phyloP scores from a whole-genome alignment of 2,329 filamentous ascomycete genomes.

The Phialocephala sp. region DNA sequence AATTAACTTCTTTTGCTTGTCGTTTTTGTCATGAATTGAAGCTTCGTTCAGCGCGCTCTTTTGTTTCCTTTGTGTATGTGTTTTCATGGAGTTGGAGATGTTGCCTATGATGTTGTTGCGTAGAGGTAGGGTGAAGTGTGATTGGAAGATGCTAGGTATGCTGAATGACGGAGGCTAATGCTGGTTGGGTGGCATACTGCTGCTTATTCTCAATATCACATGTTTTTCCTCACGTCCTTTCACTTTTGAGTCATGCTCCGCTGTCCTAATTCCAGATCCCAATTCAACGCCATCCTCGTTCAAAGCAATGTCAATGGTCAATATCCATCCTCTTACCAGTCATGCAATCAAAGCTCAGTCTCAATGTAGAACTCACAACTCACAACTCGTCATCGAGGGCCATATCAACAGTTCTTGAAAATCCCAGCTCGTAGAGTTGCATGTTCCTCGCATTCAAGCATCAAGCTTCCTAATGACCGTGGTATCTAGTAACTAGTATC shows the following conservation, averaged over 20 bases:
- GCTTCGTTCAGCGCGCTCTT: background rate
- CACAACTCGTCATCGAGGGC: background rate
- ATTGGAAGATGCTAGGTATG: background rate
- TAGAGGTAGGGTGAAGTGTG: no score
- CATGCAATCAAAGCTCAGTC: no score
- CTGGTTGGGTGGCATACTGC: no score
- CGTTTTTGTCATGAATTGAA: background rate
- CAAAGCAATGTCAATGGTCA: background rate
- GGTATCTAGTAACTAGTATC: background rate
- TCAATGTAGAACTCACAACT: no score
- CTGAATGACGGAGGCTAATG: background rate
- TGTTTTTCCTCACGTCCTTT: no score
- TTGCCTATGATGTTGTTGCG: no score
- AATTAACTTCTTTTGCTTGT: background rate
- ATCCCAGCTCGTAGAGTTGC: background rate
- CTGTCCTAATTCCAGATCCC: no score
- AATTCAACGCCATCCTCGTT: no score
- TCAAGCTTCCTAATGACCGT: constrained; percentile 4
- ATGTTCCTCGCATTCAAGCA: background rate
- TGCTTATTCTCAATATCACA: no score
- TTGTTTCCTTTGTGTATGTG: background rate
- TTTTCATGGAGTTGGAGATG: no score
- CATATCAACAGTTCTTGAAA: background rate
- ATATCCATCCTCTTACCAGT: background rate
- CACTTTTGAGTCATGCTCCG: no score